A percentile compares a stretch with the other conserved stretches of the same genome.
Conservation (phyloP, 2,329 filamentous ascomycete species). For the Zasmidium cellare region DNA sequence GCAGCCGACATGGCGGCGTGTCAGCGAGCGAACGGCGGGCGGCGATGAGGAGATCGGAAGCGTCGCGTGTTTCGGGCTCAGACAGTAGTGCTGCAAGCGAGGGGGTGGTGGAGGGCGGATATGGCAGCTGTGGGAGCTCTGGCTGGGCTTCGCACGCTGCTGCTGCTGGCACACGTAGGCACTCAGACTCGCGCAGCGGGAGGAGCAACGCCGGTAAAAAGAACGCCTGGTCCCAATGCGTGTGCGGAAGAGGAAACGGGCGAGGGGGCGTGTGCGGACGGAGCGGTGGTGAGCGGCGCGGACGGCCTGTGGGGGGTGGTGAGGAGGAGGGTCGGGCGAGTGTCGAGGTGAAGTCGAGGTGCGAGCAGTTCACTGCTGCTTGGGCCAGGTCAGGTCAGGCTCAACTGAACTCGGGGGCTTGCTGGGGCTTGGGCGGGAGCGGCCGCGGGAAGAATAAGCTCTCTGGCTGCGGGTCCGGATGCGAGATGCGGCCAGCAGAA, state of each 20-base stretch:
- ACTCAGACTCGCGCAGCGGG: neutral
- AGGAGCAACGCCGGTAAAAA: neutral
- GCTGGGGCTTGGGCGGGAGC: neutral
- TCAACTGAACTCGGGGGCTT: neutral
- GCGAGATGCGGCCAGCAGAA: neutral
- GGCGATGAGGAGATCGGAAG: neutral
- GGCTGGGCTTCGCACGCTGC: neutral
- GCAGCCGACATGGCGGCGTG: conserved; percentile 29
- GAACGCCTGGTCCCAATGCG: neutral
- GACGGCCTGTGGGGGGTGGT: neutral
- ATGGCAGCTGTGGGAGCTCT: neutral
- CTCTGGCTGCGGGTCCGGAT: neutral
- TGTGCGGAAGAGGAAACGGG: conserved; percentile 1
- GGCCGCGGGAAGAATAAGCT: neutral
- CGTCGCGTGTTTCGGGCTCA: neutral
- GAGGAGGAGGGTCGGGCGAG: neutral
- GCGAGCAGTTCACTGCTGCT: neutral
- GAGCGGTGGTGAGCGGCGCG: neutral
- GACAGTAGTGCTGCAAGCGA: conserved; percentile 5
- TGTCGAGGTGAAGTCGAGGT: conserved; percentile 1
- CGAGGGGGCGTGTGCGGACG: neutral
- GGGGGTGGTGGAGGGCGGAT: neutral
- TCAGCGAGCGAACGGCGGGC: conserved; percentile 14
- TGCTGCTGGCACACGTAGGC: neutral
- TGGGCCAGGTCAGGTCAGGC: neutral